phyloP scores from a whole-genome alignment of 805 yeast genomes.

The Ogataea glucozyma region DNA sequence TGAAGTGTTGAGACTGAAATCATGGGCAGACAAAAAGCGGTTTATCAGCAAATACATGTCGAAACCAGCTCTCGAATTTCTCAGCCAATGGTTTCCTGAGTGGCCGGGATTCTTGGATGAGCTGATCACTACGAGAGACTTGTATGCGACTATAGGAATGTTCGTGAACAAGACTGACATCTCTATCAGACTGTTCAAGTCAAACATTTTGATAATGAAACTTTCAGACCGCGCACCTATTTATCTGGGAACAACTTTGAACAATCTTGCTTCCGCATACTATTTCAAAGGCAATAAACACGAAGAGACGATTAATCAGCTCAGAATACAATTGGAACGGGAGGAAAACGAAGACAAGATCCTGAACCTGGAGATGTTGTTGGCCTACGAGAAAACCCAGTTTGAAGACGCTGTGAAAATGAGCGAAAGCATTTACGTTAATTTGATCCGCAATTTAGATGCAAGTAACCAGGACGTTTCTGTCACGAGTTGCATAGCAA shows the following conservation, averaged over 20 bases:
- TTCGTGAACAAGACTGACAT: constrained; percentile 38
- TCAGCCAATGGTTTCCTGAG: constrained; percentile 37
- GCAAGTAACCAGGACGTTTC: constrained; percentile 7
- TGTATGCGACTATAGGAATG: constrained; percentile 69
- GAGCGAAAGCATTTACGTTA: constrained; percentile 26
- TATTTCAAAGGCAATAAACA: constrained; percentile 26
- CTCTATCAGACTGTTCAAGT: constrained; percentile 28
- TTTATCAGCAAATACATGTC: constrained; percentile 28
- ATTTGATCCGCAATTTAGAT: constrained; percentile 15
- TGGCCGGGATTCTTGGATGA: constrained; percentile 81
- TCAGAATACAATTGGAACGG: constrained; percentile 6
- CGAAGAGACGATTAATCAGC: constrained; percentile 7
- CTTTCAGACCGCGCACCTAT: constrained; percentile 21
- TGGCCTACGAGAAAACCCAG: constrained; percentile 14
- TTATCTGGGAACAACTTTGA: constrained; percentile 24
- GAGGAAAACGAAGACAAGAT: constrained; percentile 10
- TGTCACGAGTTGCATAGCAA: constrained; percentile 45
- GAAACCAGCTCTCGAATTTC: constrained; percentile 20
- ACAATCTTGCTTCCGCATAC: constrained; percentile 33
- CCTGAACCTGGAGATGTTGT: constrained; percentile 13
- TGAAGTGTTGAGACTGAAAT: constrained; percentile 24
- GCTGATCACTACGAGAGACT: constrained; percentile 73
- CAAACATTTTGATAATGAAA: constrained; percentile 32
- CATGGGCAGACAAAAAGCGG: constrained; percentile 13
- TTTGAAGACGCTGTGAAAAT: constrained; percentile 13